phyloP scores from a whole-genome alignment of 2,329 filamentous ascomycete genomes.

The Fusarium globosum region DNA sequence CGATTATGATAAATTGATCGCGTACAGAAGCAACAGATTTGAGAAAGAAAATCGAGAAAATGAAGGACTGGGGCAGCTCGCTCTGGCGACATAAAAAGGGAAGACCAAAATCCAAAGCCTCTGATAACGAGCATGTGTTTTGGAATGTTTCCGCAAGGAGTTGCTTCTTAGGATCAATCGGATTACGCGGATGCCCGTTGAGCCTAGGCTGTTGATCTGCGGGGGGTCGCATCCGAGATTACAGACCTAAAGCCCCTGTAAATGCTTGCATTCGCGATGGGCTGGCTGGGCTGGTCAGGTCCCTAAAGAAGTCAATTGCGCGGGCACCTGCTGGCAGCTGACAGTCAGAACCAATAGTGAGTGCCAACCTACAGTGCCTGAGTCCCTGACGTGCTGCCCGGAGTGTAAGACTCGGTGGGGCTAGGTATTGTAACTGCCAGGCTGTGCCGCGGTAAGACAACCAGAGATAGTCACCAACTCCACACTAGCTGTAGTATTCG shows the following conservation, averaged over 20 bases:
- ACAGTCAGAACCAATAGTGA: not conserved
- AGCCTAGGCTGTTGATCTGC: conserved; percentile 26
- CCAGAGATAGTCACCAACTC: not conserved
- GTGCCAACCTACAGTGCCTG: not conserved
- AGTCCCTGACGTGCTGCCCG: not conserved
- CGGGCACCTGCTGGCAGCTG: conserved; percentile 4
- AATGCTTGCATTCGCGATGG: not conserved
- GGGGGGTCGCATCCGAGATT: conserved; percentile 40
- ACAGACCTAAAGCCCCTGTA: conserved; percentile 13
- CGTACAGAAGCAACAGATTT: not conserved
- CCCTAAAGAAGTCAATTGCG: not conserved
- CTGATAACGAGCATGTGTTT: conserved; percentile 3
- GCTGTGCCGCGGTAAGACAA: not conserved
- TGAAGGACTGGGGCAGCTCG: not conserved
- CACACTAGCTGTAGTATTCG: conserved; percentile 1
- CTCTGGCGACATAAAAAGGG: not conserved
- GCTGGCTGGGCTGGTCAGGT: not conserved
- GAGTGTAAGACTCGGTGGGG: not conserved
- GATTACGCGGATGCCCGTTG: conserved; percentile 25
- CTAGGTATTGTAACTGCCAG: not conserved
- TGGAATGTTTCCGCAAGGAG: not conserved
- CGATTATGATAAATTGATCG: not conserved
- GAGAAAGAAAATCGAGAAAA: conserved; percentile 2
- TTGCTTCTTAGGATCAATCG: conserved; percentile 10
- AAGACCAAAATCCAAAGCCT: not conserved